Evolutionary conservation across 441 rosid genomes (phyloP).

Genomic region (Gossypium lobatum): DNA sequence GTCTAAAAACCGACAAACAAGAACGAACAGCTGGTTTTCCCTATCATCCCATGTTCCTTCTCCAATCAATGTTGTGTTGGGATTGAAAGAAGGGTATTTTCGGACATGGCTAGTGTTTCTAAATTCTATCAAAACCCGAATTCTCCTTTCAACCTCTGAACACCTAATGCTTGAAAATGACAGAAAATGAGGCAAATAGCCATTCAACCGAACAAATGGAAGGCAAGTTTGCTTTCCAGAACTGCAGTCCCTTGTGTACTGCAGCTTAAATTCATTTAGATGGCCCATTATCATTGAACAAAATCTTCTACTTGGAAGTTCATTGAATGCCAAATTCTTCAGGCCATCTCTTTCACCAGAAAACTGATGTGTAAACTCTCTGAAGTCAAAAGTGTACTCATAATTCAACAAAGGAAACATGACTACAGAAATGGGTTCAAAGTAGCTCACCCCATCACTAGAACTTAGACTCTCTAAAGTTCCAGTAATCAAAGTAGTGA

Average conservation of each 20-base stretch:
- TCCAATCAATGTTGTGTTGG: constrained; percentile 22
- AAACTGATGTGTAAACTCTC: neutral
- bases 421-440: constrained; percentile 26
- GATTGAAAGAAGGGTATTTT: neutral
- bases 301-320: constrained; percentile 5
- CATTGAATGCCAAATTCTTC: neutral
- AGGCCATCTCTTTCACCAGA: neutral
- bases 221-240: constrained; percentile 13
- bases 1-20: constrained; percentile 24
- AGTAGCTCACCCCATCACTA: constrained; percentile 9
- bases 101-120: neutral
- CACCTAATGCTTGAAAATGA: constrained; percentile 20
- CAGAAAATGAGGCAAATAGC: constrained; percentile 17
- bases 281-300: constrained; percentile 17
- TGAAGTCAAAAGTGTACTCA: constrained; percentile 13
- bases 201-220: constrained; percentile 14
- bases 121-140: constrained; percentile 25
- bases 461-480: constrained; percentile 29
- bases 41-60: constrained; percentile 34
- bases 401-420: constrained; percentile 29
- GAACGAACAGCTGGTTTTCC: constrained; percentile 18
- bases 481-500: constrained; percentile 32
- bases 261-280: constrained; percentile 15
- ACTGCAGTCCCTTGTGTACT: constrained; percentile 16
- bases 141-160: constrained; percentile 10